Conservation (phyloP, 108 stramenopile species). For the Discostella pseudostelligera region DNA sequence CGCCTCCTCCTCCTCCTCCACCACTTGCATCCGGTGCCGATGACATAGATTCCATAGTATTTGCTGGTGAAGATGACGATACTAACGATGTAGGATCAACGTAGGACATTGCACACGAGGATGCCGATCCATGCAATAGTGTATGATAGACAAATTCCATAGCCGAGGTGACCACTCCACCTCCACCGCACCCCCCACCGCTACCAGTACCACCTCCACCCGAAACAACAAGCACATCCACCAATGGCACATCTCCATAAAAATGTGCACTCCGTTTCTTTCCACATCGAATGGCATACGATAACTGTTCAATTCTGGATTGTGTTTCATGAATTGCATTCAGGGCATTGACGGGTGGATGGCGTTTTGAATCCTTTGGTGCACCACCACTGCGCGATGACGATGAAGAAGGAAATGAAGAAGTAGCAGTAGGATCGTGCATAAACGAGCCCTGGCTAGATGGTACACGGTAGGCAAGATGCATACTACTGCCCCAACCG, state of each 20-base stretch:
- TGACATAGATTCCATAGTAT: conserved; percentile 22
- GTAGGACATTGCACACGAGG: conserved; percentile 15
- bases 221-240: conserved; percentile 73
- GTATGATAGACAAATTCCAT: conserved; percentile 76
- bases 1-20: background rate
- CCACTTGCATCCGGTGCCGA: conserved; percentile 12
- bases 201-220: background rate
- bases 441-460: conserved; percentile 52
- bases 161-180: conserved; percentile 49
- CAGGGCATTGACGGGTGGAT: conserved; percentile 48
- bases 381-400: too few relatives aligned
- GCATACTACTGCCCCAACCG: conserved; percentile 55
- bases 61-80: background rate
- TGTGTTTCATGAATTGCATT: conserved; percentile 67
- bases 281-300: conserved; percentile 61
- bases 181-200: conserved; percentile 40
- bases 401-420: too few relatives aligned
- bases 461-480: conserved; percentile 75
- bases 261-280: conserved; percentile 48
- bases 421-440: conserved; percentile 24
- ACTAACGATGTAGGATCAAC: background rate
- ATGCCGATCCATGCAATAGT: conserved; percentile 37
- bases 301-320: conserved; percentile 60
- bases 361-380: too few relatives aligned
- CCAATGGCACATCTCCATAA: conserved; percentile 50